Evolutionary conservation across 352 stramenopile species (phyloP), one percentile per base, ranked within the genome.

Genomic region (Phytophthora lateralis): DNA sequence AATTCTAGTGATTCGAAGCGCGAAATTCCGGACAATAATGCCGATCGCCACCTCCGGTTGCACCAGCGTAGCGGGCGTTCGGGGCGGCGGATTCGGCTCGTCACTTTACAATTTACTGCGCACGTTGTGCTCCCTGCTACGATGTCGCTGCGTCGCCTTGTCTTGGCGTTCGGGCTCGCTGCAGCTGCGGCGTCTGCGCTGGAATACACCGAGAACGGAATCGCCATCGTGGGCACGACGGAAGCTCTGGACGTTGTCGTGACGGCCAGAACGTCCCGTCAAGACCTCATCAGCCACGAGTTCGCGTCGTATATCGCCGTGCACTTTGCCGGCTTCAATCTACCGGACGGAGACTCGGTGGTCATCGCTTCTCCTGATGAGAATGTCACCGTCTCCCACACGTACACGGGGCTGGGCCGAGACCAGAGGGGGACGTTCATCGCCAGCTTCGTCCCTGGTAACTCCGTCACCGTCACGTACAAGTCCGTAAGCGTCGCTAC

Each of bases 221-320:
- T 80, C 45, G 51, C 73, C 24, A 64, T 80, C 45, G 63, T 82
- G 14, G 75, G 78, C 21, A 68, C 64, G 3, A 76, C 55, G 1
- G 71, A 82, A 26, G 2, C 49, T 8, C 57, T 81, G 6, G 43
- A 75, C 38, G 35, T 83, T 41, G 41, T 47, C 1, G 69, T 80
- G 1, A 43, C 56, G 0, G 62, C 66, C 11, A 71, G 64, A 7
- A 51, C 46, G n/a, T 69, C 59, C 27, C 61, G 63, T 29, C 27
- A 79, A 35, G 62, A 83, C 49, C 14, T 73, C 34, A 71, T 85
- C 43, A 64, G 70, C 41, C 69, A 85, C 73, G 57, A 81, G 34
- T 66, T 69, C 20, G 72, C 79, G 15, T 77, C 60, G 15, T 89
- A 89, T 58, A 78, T 89, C 29, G 60, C 76, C 4, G 67, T 90